Conservation (phyloP, 306 rosid species). For the Lathyrus tuberosus region DNA sequence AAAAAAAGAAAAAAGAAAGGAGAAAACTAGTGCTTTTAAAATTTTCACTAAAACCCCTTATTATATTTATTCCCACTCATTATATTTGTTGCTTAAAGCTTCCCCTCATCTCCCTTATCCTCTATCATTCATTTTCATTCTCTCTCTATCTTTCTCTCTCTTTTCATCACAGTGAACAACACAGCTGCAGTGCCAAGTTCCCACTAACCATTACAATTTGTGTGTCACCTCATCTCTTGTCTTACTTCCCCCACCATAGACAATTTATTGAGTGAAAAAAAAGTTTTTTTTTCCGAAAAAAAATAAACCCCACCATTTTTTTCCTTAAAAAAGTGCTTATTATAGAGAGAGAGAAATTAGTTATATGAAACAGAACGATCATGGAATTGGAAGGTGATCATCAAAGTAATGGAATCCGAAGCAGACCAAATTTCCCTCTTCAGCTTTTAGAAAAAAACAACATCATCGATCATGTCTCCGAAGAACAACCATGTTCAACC, state of each 20-base stretch:
- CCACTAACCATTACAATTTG: slow-evolving; percentile 52
- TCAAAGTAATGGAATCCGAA: slow-evolving; percentile 67
- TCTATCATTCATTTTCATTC: slow-evolving; percentile 46
- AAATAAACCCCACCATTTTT: slow-evolving; percentile 43
- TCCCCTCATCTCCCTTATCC: slow-evolving; percentile 60
- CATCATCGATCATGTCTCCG: slow-evolving; percentile 37
- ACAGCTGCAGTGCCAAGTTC: slow-evolving; percentile 56
- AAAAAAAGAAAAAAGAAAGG: slow-evolving; percentile 1
- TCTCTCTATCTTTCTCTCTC: slow-evolving; percentile 38
- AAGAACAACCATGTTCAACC: slow-evolving; percentile 50
- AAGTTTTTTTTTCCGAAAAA: slow-evolving; percentile 1
- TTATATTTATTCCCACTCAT: slow-evolving; percentile 87
- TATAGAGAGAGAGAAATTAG: slow-evolving; percentile 37
- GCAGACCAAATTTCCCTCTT: slow-evolving; percentile 89
- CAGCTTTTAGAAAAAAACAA: slow-evolving; percentile 73
- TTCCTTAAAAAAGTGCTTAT: slow-evolving; percentile 32
- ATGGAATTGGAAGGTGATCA: slow-evolving; percentile 88
- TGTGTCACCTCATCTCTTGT: slow-evolving; percentile 63
- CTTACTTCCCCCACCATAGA: slow-evolving; percentile 43
- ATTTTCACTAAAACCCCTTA: slow-evolving; percentile 37
- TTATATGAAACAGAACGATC: slow-evolving; percentile 54
- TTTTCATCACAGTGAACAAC: slow-evolving; percentile 42
- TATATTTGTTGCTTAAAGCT: slow-evolving; percentile 93
- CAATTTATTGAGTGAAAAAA: slow-evolving; percentile 19
- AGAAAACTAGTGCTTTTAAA: slow-evolving; percentile 29